Base-by-base conservation (phyloP, 139 green algal genomes). In the Coelastrella sp. region DNA sequence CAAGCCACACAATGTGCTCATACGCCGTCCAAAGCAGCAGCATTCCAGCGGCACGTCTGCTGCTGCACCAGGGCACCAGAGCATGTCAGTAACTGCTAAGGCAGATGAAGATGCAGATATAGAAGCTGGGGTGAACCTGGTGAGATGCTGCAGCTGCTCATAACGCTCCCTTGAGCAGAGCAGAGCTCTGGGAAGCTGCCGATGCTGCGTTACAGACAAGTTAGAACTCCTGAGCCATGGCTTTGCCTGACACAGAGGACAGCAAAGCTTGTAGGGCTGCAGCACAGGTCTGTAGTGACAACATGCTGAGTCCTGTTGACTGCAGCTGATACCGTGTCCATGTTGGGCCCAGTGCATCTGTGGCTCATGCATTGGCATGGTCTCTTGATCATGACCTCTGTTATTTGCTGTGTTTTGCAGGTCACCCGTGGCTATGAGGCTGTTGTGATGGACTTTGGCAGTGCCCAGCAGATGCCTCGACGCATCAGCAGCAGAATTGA, bases 391-490 rank as follows among this genome's bases (percentile, higher is more conserved):
- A 8, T 49, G 27, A 80, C 7, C 8, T 56, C 6, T 12, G 20
- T 80, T 80, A 14, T 82, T 15, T 35, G 78, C 17, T 68, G 12
- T 35, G 63, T 78, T 27, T 19, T 70, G 60, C 83, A 63, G 63
- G 56, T 83, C 35, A 14, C 60, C 11, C 74, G 76, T 17, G n/a
- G 70, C 22, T 95, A 94, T 89, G 84, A 90, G 35, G 92, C 88
- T 68, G 96, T 97, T 24, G 72, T 97, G 10, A 98, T 95, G 93
- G 97, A 99, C 89, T 98, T 99, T 94, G 97, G 97, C 56, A 97
- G 94, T 49, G 90, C 93, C 0, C 76, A 89, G 25, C 66, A 88
- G 6, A 92, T 94, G 7, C 49, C 17, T 1, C 74, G 95, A 6
- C n/a, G 90, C 6, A 87, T 99, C 7, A 20, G 58, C 25, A 95